Evolutionary conservation across 805 yeast genomes (phyloP).

Genomic region (Candida arabinofermentans): DNA sequence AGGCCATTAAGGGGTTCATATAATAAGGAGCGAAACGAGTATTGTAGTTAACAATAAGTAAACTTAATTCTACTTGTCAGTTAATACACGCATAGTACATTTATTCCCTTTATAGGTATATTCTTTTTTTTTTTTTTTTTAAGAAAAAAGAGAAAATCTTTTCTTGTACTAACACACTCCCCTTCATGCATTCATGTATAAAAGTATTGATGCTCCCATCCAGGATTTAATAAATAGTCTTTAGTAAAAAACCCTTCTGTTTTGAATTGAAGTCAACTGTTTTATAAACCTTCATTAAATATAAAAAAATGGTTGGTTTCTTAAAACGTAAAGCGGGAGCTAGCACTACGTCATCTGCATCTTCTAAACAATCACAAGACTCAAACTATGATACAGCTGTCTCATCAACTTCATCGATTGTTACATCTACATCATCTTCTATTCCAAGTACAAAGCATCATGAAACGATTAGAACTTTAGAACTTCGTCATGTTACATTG

Average conservation of each 20-base stretch:
- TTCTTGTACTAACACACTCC: not conserved
- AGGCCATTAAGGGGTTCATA: too few relatives aligned
- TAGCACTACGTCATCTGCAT: not conserved
- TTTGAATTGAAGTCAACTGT: not conserved
- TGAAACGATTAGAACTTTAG: conserved; percentile 9
- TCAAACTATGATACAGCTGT: not conserved
- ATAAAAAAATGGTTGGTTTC: conserved; percentile 1
- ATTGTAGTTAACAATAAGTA: too few relatives aligned
- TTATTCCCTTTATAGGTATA: too few relatives aligned
- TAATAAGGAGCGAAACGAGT: too few relatives aligned
- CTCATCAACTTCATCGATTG: too few relatives aligned
- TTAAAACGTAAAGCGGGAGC: not conserved
- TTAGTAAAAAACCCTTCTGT: not conserved
- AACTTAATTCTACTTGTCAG: too few relatives aligned
- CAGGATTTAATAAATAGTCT: too few relatives aligned
- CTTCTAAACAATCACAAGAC: not conserved
- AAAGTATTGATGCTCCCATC: too few relatives aligned
- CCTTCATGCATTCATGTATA: too few relatives aligned
- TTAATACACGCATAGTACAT: too few relatives aligned
- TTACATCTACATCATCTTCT: conserved; percentile 6
- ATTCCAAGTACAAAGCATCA: conserved; percentile 7
- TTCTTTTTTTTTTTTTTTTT: not conserved
- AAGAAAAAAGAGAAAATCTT: not conserved
- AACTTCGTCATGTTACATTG: conserved; percentile 35
- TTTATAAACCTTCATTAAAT: not conserved